These are phyloP conservation scores for Mortierella sp. DNA, from an alignment of 371 early-diverging fungal species.

Conservation along the genomic window DNA sequence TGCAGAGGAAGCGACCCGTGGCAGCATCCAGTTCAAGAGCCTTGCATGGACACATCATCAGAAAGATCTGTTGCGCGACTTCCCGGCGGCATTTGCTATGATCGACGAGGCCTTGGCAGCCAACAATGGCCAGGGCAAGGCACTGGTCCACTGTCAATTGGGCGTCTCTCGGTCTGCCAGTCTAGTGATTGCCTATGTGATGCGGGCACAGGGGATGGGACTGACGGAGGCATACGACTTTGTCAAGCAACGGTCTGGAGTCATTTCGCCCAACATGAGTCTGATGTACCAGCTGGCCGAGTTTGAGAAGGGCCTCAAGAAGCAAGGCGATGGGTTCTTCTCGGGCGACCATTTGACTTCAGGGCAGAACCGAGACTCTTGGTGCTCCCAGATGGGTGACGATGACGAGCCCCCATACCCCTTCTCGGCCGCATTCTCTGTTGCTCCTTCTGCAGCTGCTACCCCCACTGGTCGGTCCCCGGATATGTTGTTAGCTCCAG, in stretches of 20 bases:
- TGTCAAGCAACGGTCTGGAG: constrained; percentile 81
- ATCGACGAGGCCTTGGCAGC: constrained; percentile 74
- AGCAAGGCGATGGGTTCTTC: constrained; percentile 7
- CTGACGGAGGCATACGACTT: constrained; percentile 83
- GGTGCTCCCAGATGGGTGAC: constrained; percentile 45
- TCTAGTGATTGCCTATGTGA: constrained; percentile 89
- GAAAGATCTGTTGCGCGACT: constrained; percentile 71
- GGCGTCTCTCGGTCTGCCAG: constrained; percentile 94
- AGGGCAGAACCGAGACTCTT: constrained; percentile 21
- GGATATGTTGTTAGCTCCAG: not conserved
- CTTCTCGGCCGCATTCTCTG: constrained; percentile 35
- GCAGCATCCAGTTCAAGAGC: constrained; percentile 63
- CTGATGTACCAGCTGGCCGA: constrained; percentile 85
- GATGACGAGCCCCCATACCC: constrained; percentile 48
- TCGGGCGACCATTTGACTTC: not conserved
- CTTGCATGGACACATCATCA: constrained; percentile 86
- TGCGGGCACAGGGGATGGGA: constrained; percentile 72
- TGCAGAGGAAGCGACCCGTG: constrained; percentile 8
- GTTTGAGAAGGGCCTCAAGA: constrained; percentile 67
- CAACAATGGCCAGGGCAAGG: constrained; percentile 61
- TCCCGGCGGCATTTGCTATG: constrained; percentile 76
- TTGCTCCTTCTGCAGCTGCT: no score
- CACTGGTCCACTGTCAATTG: constrained; percentile 90
- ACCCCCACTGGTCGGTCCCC: not conserved
- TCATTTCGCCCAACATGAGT: constrained; percentile 87